Evolutionary conservation across 305 asterid genomes (phyloP).

Genomic region (Coffea humblotiana): DNA sequence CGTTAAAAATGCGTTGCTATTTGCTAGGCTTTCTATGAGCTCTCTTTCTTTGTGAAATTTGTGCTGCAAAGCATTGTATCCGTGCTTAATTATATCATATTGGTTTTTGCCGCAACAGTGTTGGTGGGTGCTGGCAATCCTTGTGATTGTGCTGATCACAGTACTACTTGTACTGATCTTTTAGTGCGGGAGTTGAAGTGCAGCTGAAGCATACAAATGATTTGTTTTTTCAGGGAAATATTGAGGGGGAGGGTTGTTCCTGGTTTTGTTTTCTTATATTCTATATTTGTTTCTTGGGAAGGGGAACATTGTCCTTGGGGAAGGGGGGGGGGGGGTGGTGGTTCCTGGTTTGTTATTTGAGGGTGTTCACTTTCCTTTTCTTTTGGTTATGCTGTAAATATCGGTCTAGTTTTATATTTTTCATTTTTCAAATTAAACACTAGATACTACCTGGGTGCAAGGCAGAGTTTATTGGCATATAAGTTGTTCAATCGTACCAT

Average conservation of each 20-base stretch:
- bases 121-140: constrained; percentile 29
- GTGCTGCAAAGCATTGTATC: neutral
- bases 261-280: neutral
- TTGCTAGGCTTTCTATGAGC: neutral
- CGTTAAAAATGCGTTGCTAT: neutral
- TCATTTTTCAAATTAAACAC: neutral
- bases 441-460: neutral
- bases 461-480: neutral
- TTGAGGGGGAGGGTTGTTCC: no score
- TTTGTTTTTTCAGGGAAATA: no score
- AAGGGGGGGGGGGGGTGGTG: neutral
- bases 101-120: constrained; percentile 18
- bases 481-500: neutral
- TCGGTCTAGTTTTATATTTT: neutral
- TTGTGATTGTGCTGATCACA: constrained; percentile 22
- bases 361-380: neutral
- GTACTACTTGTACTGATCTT: constrained; percentile 17
- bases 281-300: neutral
- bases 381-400: neutral
- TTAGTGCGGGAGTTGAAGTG: neutral
- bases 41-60: no score
- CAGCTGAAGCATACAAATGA: constrained; percentile 3
- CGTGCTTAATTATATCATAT: neutral
- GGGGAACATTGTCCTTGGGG: neutral
- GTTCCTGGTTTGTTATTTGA: neutral